These are phyloP conservation scores for Avena insularis DNA, from an alignment of 176 grass and related monocot genomes.

Conservation along the genomic window DNA sequence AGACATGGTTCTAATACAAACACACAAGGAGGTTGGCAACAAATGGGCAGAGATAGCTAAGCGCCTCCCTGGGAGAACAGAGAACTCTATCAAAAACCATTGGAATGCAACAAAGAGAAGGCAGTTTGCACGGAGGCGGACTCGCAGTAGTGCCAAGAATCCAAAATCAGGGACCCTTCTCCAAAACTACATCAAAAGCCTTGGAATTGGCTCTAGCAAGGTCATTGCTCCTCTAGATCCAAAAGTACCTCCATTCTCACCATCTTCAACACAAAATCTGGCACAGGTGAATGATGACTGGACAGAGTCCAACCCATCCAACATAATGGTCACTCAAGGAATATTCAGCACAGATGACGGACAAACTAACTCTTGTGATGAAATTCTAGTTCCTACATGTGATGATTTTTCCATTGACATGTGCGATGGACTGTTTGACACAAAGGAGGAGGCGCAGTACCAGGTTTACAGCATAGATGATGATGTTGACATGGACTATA, in stretches of 20 bases:
- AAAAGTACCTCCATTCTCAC: not conserved
- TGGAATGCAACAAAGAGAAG: slow-evolving; percentile 95
- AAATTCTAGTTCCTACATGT: slow-evolving; percentile 38
- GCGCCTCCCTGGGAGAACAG: slow-evolving; percentile 79
- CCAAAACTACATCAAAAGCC: slow-evolving; percentile 84
- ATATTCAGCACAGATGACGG: not conserved
- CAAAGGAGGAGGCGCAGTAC: slow-evolving; percentile 36
- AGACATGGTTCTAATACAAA: slow-evolving; percentile 83
- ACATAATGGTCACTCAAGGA: slow-evolving; percentile 11
- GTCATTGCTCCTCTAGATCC: not conserved
- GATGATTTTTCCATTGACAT: slow-evolving; percentile 55
- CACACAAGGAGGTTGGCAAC: slow-evolving; percentile 89
- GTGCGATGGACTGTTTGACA: slow-evolving; percentile 54
- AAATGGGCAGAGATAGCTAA: slow-evolving; percentile 99
- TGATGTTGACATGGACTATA: slow-evolving; percentile 38
- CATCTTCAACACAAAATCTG: not conserved
- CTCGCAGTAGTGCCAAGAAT: slow-evolving; percentile 57
- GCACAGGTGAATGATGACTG: not conserved
- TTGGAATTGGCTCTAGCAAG: slow-evolving; percentile 51
- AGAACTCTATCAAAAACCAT: slow-evolving; percentile 96
- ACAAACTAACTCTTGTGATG: slow-evolving; percentile 19
- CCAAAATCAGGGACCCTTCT: slow-evolving; percentile 65
- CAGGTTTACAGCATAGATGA: slow-evolving; percentile 34
- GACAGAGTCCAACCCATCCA: slow-evolving; percentile 19
- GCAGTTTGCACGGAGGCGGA: slow-evolving; percentile 62